Evolutionary conservation across 768 basidiomycete genomes (phyloP).

Genomic region (Mycena chlorophos): DNA sequence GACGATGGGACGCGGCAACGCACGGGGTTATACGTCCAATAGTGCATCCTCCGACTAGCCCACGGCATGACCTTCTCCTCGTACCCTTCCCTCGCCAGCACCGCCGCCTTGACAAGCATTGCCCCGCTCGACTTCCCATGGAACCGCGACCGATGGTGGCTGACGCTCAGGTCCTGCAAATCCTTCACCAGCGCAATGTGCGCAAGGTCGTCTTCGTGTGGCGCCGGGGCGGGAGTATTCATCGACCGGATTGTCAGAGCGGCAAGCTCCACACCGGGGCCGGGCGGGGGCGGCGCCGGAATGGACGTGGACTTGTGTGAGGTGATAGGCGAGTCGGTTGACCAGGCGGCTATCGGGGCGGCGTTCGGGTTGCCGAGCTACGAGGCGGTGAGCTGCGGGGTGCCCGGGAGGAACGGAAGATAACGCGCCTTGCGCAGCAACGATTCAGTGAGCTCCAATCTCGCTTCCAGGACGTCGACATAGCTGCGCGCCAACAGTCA

Average conservation of each 20-base stretch:
- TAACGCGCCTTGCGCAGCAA: slow-evolving; percentile 36
- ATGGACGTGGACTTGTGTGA: background rate
- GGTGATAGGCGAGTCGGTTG: slow-evolving; percentile 4
- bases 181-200: slow-evolving; percentile 9
- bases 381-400: background rate
- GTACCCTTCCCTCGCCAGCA: slow-evolving; percentile 4
- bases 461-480: slow-evolving; percentile 41
- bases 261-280: slow-evolving; percentile 11
- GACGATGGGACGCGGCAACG: background rate
- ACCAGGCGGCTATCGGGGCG: slow-evolving; percentile 1
- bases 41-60: slow-evolving; percentile 11
- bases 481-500: slow-evolving; percentile 25
- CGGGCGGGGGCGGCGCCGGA: background rate
- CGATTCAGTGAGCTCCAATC: slow-evolving; percentile 44
- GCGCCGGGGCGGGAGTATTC: slow-evolving; percentile 11
- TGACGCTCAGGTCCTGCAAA: background rate
- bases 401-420: background rate
- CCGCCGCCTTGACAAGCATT: slow-evolving; percentile 12
- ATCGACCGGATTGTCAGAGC: slow-evolving; percentile 12
- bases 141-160: background rate
- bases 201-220: slow-evolving; percentile 13
- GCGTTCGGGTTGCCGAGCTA: background rate
- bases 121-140: slow-evolving; percentile 10
- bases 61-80: slow-evolving; percentile 9
- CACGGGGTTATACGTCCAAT: slow-evolving; percentile 16